These are phyloP conservation scores for Nepenthes mirabilis DNA, from an alignment of 148 eudicot genomes.

Conservation along the genomic window DNA sequence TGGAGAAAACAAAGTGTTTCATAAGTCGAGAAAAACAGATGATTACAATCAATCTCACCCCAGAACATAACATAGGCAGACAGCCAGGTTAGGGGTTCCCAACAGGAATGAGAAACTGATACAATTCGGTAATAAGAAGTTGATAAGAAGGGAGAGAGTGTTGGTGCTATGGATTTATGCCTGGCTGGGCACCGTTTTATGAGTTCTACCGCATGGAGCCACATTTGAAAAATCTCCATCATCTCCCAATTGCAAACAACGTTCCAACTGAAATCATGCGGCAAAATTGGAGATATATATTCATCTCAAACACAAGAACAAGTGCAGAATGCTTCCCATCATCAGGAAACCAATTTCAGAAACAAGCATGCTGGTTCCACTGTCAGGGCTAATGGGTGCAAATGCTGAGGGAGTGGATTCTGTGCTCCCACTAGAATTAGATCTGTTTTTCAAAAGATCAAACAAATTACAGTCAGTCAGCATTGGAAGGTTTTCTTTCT, in stretches of 20 bases:
- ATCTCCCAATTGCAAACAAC: neutral
- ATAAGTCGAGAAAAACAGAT: no score
- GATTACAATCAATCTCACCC: no score
- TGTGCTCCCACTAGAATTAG: slow-evolving; percentile 23
- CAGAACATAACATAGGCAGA: no score
- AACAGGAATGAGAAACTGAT: no score
- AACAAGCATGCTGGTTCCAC: slow-evolving; percentile 17
- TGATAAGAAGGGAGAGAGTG: no score
- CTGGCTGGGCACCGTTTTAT: no score
- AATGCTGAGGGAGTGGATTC: slow-evolving; percentile 35
- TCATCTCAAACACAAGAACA: slow-evolving; percentile 14
- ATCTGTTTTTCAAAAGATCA: slow-evolving; percentile 23
- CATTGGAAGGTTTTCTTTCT: neutral
- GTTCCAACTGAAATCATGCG: neutral
- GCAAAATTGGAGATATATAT: neutral
- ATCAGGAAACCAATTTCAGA: slow-evolving; percentile 17
- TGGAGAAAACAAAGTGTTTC: no score
- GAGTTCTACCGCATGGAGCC: no score
- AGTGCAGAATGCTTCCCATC: slow-evolving; percentile 15
- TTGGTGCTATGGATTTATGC: no score
- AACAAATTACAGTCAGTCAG: neutral
- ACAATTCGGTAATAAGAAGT: no score
- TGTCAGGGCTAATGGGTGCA: slow-evolving; percentile 50
- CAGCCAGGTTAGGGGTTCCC: no score
- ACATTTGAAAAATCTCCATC: neutral